A percentile compares a stretch with the other conserved stretches of the same genome.
These are phyloP conservation scores for Pseudoturritis turrita DNA, from an alignment of 345 rosid species.

Conservation along the genomic window DNA sequence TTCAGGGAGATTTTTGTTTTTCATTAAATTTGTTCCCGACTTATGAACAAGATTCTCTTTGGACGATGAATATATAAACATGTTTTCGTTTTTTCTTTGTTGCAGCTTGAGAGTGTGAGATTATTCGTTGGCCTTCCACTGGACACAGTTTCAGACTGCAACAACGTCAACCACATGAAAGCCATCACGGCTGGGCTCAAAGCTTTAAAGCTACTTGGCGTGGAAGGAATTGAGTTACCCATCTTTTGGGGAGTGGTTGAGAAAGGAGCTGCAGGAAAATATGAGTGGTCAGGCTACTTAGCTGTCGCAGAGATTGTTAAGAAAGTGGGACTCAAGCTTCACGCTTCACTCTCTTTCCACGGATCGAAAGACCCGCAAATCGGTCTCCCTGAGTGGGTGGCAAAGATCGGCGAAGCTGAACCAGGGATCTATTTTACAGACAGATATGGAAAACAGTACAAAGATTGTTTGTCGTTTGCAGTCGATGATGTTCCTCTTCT, in stretches of 20 bases:
- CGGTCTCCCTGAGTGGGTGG: slow-evolving; percentile 76
- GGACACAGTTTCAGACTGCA: slow-evolving; percentile 64
- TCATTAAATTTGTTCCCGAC: no score
- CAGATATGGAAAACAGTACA: slow-evolving; percentile 47
- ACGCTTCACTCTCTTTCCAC: slow-evolving; percentile 72
- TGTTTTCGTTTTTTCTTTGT: background rate
- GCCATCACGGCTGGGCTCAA: slow-evolving; percentile 76
- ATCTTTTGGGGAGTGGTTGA: slow-evolving; percentile 96
- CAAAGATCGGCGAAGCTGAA: slow-evolving; percentile 46
- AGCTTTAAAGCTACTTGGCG: slow-evolving; percentile 83
- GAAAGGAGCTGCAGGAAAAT: slow-evolving; percentile 70
- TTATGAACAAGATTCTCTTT: background rate
- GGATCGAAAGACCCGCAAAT: slow-evolving; percentile 43
- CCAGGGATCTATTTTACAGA: slow-evolving; percentile 55
- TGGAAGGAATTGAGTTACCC: slow-evolving; percentile 87
- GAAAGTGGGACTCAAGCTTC: slow-evolving; percentile 72
- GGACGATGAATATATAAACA: background rate
- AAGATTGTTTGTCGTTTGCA: slow-evolving; percentile 66
- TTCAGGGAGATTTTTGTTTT: background rate
- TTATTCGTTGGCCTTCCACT: slow-evolving; percentile 83
- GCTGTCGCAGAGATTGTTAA: slow-evolving; percentile 74
- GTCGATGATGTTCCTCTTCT: slow-evolving; percentile 77
- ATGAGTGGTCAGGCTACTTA: slow-evolving; percentile 86
- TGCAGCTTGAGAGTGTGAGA: slow-evolving; percentile 54
- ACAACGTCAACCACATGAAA: slow-evolving; percentile 56